Evolutionary conservation across 2,329 filamentous ascomycete species (phyloP).

Genomic region (Verticillium nonalfalfae): DNA sequence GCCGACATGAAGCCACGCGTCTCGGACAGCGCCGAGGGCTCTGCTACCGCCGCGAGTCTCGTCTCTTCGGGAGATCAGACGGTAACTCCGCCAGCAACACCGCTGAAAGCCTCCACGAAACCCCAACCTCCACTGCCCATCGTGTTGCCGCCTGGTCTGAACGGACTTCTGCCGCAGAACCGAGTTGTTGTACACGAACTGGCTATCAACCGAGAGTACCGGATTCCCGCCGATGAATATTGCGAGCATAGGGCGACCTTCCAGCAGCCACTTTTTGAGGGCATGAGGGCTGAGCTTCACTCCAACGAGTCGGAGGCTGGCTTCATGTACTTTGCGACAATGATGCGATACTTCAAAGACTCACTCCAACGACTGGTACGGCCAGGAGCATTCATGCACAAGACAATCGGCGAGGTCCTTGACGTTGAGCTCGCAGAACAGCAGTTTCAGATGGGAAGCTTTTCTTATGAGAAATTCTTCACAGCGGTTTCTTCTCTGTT

Average conservation of each 20-base stretch:
- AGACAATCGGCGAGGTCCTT: slow-evolving; percentile 66
- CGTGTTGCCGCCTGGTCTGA: slow-evolving; percentile 32
- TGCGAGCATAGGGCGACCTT: slow-evolving; percentile 47
- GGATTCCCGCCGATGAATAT: slow-evolving; percentile 57
- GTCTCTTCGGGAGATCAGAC: slow-evolving; percentile 39
- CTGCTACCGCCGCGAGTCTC: slow-evolving; percentile 26
- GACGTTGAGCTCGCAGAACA: slow-evolving; percentile 65
- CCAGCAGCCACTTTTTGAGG: slow-evolving; percentile 44
- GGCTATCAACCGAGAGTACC: slow-evolving; percentile 72
- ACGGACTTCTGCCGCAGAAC: slow-evolving; percentile 62
- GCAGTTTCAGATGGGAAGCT: slow-evolving; percentile 65
- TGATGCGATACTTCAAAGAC: slow-evolving; percentile 63
- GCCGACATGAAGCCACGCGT: slow-evolving; percentile 67
- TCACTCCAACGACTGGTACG: slow-evolving; percentile 69
- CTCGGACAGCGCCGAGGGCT: slow-evolving; percentile 36
- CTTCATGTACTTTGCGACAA: slow-evolving; percentile 62
- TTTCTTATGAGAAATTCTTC: slow-evolving; percentile 79
- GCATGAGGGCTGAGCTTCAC: slow-evolving; percentile 57
- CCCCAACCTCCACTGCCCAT: slow-evolving; percentile 26
- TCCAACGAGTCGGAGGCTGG: slow-evolving; percentile 59
- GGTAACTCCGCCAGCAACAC: slow-evolving; percentile 48
- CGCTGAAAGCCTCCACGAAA: slow-evolving; percentile 20
- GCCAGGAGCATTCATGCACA: slow-evolving; percentile 66
- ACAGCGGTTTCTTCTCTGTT: slow-evolving; percentile 67
- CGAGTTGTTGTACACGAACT: slow-evolving; percentile 72